Evolutionary conservation across 2,329 filamentous ascomycete genomes (phyloP).

Genomic region (Claviceps maximensis): DNA sequence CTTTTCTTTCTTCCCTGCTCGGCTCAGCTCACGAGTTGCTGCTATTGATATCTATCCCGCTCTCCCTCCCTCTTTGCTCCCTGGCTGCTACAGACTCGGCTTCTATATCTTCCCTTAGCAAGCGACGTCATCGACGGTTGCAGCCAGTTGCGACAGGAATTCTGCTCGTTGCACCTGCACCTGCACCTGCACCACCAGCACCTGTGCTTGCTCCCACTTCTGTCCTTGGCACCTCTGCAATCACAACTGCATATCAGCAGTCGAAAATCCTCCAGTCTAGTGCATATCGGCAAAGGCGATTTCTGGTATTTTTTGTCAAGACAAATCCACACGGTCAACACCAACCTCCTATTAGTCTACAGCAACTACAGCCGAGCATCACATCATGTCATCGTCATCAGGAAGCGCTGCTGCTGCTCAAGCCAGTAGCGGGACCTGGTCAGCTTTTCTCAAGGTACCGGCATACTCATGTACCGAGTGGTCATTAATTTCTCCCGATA

Average conservation of each 20-base stretch:
- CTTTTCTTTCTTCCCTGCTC: not conserved
- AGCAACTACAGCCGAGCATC: constrained; percentile 4
- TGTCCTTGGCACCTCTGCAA: not conserved
- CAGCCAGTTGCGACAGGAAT: not conserved
- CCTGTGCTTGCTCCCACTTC: not conserved
- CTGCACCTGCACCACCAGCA: not conserved
- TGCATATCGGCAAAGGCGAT: not conserved
- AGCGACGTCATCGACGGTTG: constrained; percentile 1
- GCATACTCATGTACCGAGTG: not conserved
- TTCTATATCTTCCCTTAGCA: not conserved
- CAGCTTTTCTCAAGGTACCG: constrained; percentile 37
- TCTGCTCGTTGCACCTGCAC: not conserved
- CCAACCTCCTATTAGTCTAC: too few species aligned
- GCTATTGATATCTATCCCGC: not conserved
- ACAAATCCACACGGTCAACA: not conserved
- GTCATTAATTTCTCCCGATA: not conserved
- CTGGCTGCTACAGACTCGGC: not conserved
- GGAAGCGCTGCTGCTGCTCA: constrained; percentile 18
- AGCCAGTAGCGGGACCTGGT: constrained; percentile 34
- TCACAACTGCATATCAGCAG: not conserved
- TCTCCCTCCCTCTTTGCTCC: not conserved
- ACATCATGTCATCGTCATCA: constrained; percentile 22
- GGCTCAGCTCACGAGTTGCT: not conserved
- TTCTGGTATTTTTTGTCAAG: not conserved
- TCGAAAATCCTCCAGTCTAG: not conserved